Base-by-base conservation (phyloP, 1,139 yeast genomes). In the Lodderomyces beijingensis region DNA sequence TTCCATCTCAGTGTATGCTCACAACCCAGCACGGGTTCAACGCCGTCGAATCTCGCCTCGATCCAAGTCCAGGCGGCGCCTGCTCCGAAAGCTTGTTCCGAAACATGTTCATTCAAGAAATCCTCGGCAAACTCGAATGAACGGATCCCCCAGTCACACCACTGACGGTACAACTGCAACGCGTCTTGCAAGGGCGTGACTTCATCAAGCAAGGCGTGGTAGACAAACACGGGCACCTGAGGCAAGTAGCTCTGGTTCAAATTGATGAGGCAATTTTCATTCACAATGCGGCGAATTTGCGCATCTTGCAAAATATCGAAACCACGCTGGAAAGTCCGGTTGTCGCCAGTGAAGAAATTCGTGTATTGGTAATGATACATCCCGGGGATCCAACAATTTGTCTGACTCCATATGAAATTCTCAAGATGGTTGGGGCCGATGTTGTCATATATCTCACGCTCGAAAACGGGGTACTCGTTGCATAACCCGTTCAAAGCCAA, bases 61-160 rank as follows among this genome's bases (percentile, higher is more conserved):
- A 55, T 29, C 64, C 64, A 59, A 3, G 53, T 51, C 27, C 56
- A 40, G 2, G 55, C 65, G 1, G 64, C 64, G 9, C 58, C 58
- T 19, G 50, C 45, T 5, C 66, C 65, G 28, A 50, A 41, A 12
- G 44, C 27, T 7, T 44, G 32, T 36, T 57, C 63, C n/a, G 51
- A 38, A 14, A 55, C 29, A 42, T 60, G 65, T 10, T 62, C 62
- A 16, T 55, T 45, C 6, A 48, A 37, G 7, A 42, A 27, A 28
- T 52, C 53, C 11, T 46, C 50, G 11, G 58, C 46, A 34, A 58
- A 51, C 38, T 59, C 66, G 14, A 59, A 40, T 0, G 64, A 58
- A 7, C 38, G 30, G 16, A 57, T 55, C 2, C 61, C 65, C 42
- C 50, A 43, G 3, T 40, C 46, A 44, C 67, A 62, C 61, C 65